Evolutionary conservation across 1,139 yeast genomes (phyloP).

Genomic region (Diutina pseudorugosa): DNA sequence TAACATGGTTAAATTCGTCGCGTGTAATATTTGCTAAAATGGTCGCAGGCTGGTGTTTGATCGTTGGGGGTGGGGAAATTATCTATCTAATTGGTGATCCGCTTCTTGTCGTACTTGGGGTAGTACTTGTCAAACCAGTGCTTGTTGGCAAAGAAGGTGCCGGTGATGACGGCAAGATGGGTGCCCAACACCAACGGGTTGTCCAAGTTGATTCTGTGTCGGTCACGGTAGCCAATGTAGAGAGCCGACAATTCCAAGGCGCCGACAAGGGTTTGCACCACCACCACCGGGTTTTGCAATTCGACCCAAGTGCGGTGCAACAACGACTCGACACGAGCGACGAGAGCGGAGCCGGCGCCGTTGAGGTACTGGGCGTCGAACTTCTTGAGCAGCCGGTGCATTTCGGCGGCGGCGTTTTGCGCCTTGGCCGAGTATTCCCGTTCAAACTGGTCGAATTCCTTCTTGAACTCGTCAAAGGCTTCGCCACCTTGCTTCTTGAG

Average conservation of each 20-base stretch:
- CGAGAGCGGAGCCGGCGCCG: not conserved
- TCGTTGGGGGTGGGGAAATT: not conserved
- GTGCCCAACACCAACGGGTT: constrained; percentile 37
- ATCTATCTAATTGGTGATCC: not conserved
- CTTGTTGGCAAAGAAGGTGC: constrained; percentile 43
- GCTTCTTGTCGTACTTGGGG: constrained; percentile 30
- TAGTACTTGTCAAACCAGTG: constrained; percentile 41
- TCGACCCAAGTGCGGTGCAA: constrained; percentile 14
- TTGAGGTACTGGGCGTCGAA: constrained; percentile 1
- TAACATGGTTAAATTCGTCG: not conserved
- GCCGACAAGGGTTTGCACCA: constrained; percentile 39
- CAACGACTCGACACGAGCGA: not conserved
- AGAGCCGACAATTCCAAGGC: constrained; percentile 39
- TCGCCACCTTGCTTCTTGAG: constrained; percentile 19
- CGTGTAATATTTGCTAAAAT: not conserved
- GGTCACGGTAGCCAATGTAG: constrained; percentile 39
- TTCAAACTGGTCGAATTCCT: constrained; percentile 2
- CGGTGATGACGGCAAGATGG: constrained; percentile 43
- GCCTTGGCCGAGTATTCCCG: not conserved
- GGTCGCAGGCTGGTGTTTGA: not conserved
- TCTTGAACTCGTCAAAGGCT: constrained; percentile 13
- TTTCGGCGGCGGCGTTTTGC: not conserved
- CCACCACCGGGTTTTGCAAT: constrained; percentile 52
- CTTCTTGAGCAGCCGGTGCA: not conserved
- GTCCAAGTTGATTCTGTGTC: constrained; percentile 35